Conservation (phyloP, 2,329 filamentous ascomycete genomes). For the Lasiodiplodia gonubiensis region DNA sequence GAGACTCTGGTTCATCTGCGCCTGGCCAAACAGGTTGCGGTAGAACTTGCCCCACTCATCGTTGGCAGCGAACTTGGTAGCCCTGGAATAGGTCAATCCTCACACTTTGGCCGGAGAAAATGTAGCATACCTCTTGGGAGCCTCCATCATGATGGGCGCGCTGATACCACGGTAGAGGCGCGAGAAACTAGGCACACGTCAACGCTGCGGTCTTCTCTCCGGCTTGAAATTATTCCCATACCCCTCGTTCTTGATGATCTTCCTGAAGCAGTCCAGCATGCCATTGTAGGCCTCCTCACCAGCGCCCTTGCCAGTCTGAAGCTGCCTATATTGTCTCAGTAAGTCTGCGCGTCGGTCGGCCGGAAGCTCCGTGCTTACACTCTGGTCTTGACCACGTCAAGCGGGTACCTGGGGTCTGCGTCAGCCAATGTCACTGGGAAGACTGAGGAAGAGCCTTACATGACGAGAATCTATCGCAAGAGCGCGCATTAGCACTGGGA, state of each 20-base stretch:
- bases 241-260: slow-evolving; percentile 97
- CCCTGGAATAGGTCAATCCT: slow-evolving; percentile 55
- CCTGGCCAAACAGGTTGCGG: slow-evolving; percentile 80
- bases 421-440: slow-evolving; percentile 23
- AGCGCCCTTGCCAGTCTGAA: slow-evolving; percentile 75
- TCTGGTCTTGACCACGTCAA: slow-evolving; percentile 98
- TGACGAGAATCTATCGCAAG: slow-evolving; percentile 75
- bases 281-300: slow-evolving; percentile 90
- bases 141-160: slow-evolving; percentile 97
- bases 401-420: slow-evolving; percentile 76
- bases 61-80: slow-evolving; percentile 98
- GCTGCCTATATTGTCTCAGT: slow-evolving; percentile 66
- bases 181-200: slow-evolving; percentile 66
- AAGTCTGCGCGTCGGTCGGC: not conserved
- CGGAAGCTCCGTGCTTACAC: slow-evolving; percentile 66
- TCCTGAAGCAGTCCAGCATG: slow-evolving; percentile 97
- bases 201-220: not conserved
- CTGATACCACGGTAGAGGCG: slow-evolving; percentile 94
- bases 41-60: slow-evolving; percentile 98
- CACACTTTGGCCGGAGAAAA: not conserved
- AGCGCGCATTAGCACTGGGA: slow-evolving; percentile 36
- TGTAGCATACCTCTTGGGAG: slow-evolving; percentile 70
- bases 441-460: slow-evolving; percentile 61
- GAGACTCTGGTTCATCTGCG: slow-evolving; percentile 89
- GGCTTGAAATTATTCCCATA: slow-evolving; percentile 50